Percentiles rank a stretch among this genome's conserved stretches.
phyloP scores from a whole-genome alignment of 1,284 basidiomycete genomes.

The Apiotrichum akiyoshidainum region DNA sequence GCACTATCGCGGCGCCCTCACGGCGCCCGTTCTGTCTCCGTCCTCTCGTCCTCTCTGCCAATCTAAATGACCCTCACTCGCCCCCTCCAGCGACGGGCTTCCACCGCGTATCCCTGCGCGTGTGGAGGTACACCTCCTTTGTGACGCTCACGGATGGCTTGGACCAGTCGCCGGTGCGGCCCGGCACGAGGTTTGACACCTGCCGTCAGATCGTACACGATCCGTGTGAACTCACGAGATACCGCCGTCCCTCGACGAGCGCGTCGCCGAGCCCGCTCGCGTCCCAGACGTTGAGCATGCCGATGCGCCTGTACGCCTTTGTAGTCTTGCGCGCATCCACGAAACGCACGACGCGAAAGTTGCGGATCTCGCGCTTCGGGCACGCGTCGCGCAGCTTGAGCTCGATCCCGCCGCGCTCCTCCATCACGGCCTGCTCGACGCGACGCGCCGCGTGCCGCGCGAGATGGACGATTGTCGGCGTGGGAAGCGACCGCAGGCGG shows the following conservation, averaged over 20 bases:
- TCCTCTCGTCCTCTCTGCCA: too few relatives aligned
- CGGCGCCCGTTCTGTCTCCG: too few relatives aligned
- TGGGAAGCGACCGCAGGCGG: conserved; percentile 52
- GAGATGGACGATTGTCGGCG: conserved; percentile 62
- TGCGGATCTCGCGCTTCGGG: conserved; percentile 72
- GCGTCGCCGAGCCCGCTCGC: conserved; percentile 59
- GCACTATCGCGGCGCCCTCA: neutral
- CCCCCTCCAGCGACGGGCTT: conserved; percentile 4
- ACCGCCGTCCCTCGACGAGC: conserved; percentile 66
- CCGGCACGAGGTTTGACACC: conserved; percentile 65
- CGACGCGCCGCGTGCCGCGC: conserved; percentile 59
- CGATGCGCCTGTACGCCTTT: conserved; percentile 58
- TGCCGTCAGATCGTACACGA: conserved; percentile 27
- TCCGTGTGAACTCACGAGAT: conserved; percentile 54
- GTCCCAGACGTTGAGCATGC: conserved; percentile 82
- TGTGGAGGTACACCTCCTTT: conserved; percentile 64
- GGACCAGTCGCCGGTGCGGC: conserved; percentile 62
- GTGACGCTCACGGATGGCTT: conserved; percentile 42
- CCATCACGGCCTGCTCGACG: conserved; percentile 57
- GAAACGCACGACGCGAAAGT: conserved; percentile 73
- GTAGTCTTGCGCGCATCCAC: conserved; percentile 63
- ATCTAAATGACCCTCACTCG: neutral
- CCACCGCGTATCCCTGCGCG: conserved; percentile 63
- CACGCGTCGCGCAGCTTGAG: conserved; percentile 68
- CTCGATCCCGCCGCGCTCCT: conserved; percentile 61